These are phyloP conservation scores for Irpex lacteus DNA, from an alignment of 1,284 basidiomycete genomes.

Conservation along the genomic window DNA sequence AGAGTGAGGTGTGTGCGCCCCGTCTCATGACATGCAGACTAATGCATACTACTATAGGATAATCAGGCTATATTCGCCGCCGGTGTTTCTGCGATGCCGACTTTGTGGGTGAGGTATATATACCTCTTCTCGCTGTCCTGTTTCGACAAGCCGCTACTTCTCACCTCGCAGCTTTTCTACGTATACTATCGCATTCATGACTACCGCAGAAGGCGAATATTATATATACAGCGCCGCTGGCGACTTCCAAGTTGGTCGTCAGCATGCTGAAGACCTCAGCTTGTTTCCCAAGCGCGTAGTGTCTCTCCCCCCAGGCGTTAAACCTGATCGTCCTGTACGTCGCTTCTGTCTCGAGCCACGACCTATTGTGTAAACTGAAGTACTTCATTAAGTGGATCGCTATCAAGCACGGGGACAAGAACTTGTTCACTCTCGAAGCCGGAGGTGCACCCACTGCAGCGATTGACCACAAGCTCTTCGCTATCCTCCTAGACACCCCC, in stretches of 20 bases:
- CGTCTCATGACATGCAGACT: no score
- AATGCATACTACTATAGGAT: no score
- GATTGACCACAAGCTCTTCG: conserved; percentile 5
- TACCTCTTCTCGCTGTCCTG: no score
- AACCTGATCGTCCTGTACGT: not conserved
- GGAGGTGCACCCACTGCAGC: not conserved
- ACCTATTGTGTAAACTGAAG: no score
- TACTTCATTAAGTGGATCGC: conserved; percentile 1
- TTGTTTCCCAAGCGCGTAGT: not conserved
- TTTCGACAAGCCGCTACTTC: no score
- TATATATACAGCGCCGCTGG: not conserved
- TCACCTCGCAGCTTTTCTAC: no score
- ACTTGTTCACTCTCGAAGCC: not conserved
- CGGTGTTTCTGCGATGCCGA: no score
- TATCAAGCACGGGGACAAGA: not conserved
- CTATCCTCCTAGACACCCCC: conserved; percentile 1
- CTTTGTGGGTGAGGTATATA: no score
- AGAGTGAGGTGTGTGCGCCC: no score
- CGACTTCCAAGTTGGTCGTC: not conserved
- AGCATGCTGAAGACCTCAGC: not conserved
- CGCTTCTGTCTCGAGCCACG: not conserved
- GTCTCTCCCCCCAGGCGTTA: not conserved
- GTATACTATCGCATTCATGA: not conserved
- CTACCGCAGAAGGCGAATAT: not conserved
- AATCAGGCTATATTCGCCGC: no score